phyloP scores from a whole-genome alignment of 2,329 filamentous ascomycete species.

The Lomentospora prolificans region DNA sequence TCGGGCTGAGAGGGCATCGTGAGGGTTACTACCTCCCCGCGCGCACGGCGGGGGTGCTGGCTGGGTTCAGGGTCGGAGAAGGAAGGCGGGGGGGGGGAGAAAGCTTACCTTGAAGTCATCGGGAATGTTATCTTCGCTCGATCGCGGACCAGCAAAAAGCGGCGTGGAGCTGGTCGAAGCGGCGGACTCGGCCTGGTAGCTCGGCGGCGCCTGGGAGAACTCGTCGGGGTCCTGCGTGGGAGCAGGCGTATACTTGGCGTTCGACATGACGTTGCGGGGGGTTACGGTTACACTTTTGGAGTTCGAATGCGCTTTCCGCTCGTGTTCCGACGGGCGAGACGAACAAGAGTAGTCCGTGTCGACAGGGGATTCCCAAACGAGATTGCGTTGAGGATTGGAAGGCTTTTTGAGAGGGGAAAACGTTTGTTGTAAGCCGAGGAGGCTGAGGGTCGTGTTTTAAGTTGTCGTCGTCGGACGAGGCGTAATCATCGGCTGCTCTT shows the following conservation, averaged over 20 bases:
- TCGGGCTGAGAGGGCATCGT: neutral
- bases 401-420: no score
- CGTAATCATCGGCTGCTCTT: no score
- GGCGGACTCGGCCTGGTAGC: constrained; percentile 48
- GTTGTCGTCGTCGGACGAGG: no score
- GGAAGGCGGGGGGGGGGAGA: neutral
- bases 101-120: constrained; percentile 83
- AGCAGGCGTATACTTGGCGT: constrained; percentile 73
- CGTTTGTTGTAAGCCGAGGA: no score
- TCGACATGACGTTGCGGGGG: constrained; percentile 65
- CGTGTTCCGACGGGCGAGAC: neutral
- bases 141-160: constrained; percentile 57
- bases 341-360: no score
- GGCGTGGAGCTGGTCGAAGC: constrained; percentile 46
- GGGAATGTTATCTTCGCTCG: constrained; percentile 81
- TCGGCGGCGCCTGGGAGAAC: constrained; percentile 72
- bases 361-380: no score
- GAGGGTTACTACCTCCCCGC: no score
- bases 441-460: no score
- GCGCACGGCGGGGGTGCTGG: neutral
- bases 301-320: no score
- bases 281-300: no score
- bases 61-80: neutral
- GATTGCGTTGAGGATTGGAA: no score
- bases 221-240: constrained; percentile 81